Base-by-base conservation (phyloP, 2,329 filamentous ascomycete genomes). In the Alternaria sp. region DNA sequence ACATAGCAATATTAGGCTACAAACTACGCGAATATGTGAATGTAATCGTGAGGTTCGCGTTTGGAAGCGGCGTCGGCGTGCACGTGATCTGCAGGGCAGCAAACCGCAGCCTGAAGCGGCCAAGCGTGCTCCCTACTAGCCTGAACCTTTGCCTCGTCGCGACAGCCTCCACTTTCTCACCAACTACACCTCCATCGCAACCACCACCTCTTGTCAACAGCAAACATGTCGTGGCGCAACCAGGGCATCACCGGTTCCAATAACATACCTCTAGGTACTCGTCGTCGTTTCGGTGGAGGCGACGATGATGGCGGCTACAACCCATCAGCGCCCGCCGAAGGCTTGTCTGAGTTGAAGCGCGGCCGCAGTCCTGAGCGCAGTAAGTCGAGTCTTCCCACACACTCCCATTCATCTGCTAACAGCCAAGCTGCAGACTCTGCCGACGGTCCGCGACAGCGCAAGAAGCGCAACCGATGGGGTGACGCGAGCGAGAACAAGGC, bases 401-500 rank as follows among this genome's bases (percentile, higher is more conserved):
- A 13, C 3, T 26, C 25, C 8, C 46, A 19, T 6, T 25, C 8
- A 6, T 25, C 25, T 56, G 32, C 69, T 77, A 51, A 75, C 51
- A 59, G n/a, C 13, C 23, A 56, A 4, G 54, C 47, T 59, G 71
- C 56, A 74, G 66, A 81, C 49, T 78, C 80, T 45, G 78, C 81
- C 36, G 94, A 97, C 82, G 95, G 93, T 62, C 88, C 91, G 67
- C 92, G 92, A 80, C 91, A 91, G 75, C 93, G 96, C 81, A 97
- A 97, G 90, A 98, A 97, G 90, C 91, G 95, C 81, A 99, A 99
- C 81, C 90, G 96, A 79, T 99, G 96, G 96, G 96, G 96, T 71
- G 95, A 98, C 82, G 93, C 93, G 65, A 91, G 93, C 59, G 96
- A 99, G 83, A 99, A 99, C 85, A 99, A 99, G 86, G 96, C 96